Base-by-base conservation (phyloP, 345 rosid genomes). In the Syzygium jambos region DNA sequence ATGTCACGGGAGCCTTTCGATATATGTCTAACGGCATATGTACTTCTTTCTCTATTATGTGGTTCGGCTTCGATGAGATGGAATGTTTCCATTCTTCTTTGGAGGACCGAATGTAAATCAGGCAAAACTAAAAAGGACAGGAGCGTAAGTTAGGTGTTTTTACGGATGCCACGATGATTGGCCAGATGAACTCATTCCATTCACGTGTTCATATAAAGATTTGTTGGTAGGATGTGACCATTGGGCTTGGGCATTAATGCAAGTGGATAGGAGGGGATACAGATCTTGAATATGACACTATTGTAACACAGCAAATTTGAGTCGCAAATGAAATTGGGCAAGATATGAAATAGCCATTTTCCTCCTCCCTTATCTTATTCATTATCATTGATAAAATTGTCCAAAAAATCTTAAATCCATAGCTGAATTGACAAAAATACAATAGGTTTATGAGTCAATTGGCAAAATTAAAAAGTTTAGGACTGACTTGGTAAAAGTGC, bases 1-100 rank as follows among this genome's bases (percentile, higher is more conserved):
- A 34, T 73, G 59, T 4, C 59, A 21, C 1, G 11, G 9, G 11
- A 3, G 11, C 59, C 11, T 55, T 22, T 55, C 59, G 3, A 55
- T 21, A 22, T 55, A 22, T 4, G 59, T 55, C 25, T 55, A 55
- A 55, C 5, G 4, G 12, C 9, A 11, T 22, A 22, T 55, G 46
- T 43, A 43, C 46, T 43, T 6, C 46, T 43, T 43, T 43, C 46
- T 5, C 46, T 5, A 5, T 61, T 6, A 13, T 13, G 1, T 2
- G 73, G 19, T 61, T n/a, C 73, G 6, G 13, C 0, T 61, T 61
- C 38, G n/a, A 61, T 6, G 7, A 43, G n/a, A 61, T 0, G 1
- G 19, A 61, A 15, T 13, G 8, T 38, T 11, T 38, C 27, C 22
- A 34, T 73, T 34, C 4, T 34, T 68, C 49, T 34, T 9, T 17